Percentiles rank a stretch among this genome's conserved stretches.
These are phyloP conservation scores for Debaryomyces robertsiae DNA, from an alignment of 1,139 yeast species.

Conservation along the genomic window DNA sequence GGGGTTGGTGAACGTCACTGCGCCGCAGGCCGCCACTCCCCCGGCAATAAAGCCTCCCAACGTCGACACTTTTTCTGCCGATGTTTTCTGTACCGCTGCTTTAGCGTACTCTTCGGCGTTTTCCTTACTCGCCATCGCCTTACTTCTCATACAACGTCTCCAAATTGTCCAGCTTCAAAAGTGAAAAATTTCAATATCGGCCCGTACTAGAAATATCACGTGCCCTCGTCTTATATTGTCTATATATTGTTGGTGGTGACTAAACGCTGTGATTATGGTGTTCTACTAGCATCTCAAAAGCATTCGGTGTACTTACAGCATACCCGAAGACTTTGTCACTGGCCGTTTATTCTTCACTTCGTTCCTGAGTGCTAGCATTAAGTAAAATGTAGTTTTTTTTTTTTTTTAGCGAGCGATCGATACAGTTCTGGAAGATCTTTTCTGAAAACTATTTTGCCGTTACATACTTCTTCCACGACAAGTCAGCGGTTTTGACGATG, in stretches of 20 bases:
- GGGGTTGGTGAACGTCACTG: conserved; percentile 96
- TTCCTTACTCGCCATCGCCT: not conserved
- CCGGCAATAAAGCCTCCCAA: conserved; percentile 91
- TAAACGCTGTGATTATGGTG: too few relatives aligned
- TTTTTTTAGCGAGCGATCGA: not conserved
- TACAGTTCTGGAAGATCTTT: not conserved
- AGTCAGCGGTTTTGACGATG: not conserved
- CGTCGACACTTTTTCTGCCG: conserved; percentile 59
- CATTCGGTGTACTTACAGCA: too few relatives aligned
- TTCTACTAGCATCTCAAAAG: too few relatives aligned
- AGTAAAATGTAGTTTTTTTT: too few relatives aligned
- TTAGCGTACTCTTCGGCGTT: conserved; percentile 1
- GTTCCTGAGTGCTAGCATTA: too few relatives aligned
- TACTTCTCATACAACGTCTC: not conserved
- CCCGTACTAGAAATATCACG: conserved; percentile 8
- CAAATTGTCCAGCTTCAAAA: not conserved
- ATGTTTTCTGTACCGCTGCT: conserved; percentile 23
- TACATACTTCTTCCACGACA: not conserved
- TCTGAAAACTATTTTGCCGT: conserved; percentile 5
- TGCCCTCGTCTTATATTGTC: not conserved
- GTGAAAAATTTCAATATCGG: conserved; percentile 9
- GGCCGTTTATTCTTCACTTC: too few relatives aligned
- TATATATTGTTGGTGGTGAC: too few relatives aligned
- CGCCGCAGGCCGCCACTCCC: conserved; percentile 95
- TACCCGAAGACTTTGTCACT: too few relatives aligned